A percentile compares a stretch with the other conserved stretches of the same genome.
phyloP scores from a whole-genome alignment of 2,329 filamentous ascomycete genomes.

The Rugonectria rugulosa region DNA sequence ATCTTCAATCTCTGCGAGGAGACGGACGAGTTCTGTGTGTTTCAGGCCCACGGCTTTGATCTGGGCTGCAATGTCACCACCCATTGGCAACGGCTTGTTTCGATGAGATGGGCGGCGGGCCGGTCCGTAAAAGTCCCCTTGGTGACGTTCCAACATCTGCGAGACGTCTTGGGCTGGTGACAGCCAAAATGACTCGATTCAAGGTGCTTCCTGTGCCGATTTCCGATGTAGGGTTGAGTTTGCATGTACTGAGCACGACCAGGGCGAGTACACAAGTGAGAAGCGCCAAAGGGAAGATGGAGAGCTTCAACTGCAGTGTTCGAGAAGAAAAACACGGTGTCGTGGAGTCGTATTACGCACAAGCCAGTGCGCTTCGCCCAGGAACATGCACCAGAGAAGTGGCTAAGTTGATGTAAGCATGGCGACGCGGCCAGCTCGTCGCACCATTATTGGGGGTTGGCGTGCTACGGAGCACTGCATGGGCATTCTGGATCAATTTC shows the following conservation, averaged over 20 bases:
- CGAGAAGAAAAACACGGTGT: neutral
- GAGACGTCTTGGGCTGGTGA: neutral
- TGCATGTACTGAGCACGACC: too few relatives aligned
- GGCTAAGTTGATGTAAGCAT: conserved; percentile 2
- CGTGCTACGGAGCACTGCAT: neutral
- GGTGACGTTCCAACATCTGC: neutral
- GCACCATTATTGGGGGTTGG: conserved; percentile 12
- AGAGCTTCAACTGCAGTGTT: neutral
- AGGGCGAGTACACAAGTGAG: neutral
- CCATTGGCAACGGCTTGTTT: conserved; percentile 28
- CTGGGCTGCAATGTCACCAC: conserved; percentile 42
- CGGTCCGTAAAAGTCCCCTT: neutral
- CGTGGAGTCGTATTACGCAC: neutral
- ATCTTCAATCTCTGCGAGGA: conserved; percentile 58
- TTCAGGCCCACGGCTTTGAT: conserved; percentile 50
- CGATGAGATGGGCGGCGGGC: neutral
- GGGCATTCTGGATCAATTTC: neutral
- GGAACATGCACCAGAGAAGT: conserved; percentile 8
- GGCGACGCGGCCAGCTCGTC: conserved; percentile 1
- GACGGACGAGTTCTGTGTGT: conserved; percentile 53
- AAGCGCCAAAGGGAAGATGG: neutral
- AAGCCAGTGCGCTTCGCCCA: conserved; percentile 5
- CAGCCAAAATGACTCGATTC: neutral
- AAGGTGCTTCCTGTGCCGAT: too few relatives aligned
- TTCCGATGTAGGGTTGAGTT: too few relatives aligned